Evolutionary conservation across 2,329 filamentous ascomycete genomes (phyloP).

Genomic region (Grosmannia penicillata): DNA sequence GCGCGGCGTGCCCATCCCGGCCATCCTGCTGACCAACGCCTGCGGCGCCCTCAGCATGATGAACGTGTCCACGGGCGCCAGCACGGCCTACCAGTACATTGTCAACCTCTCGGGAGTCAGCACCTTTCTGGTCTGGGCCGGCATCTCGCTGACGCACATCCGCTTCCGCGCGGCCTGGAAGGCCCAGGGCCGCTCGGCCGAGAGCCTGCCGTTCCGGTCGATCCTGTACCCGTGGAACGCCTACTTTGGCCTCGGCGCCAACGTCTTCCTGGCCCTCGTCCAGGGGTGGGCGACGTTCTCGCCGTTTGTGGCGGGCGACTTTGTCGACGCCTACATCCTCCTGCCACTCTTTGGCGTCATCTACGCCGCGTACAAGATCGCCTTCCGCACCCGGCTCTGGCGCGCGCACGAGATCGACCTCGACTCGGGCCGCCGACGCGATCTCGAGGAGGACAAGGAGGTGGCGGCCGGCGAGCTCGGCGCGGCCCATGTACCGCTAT

Average conservation of each 20-base stretch:
- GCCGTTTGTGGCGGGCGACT: slow-evolving; percentile 41
- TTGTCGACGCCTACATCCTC: slow-evolving; percentile 49
- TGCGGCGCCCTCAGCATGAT: slow-evolving; percentile 62
- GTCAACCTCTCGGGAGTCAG: slow-evolving; percentile 56
- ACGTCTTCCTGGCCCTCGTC: slow-evolving; percentile 43
- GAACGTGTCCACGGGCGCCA: slow-evolving; percentile 53
- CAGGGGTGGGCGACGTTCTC: slow-evolving; percentile 47
- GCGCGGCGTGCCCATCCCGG: slow-evolving; percentile 46
- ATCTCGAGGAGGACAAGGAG: slow-evolving; percentile 32
- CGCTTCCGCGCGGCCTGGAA: slow-evolving; percentile 53
- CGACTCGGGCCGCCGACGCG: slow-evolving; percentile 36
- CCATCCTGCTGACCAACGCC: slow-evolving; percentile 52
- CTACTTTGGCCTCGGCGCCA: slow-evolving; percentile 42
- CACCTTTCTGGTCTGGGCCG: slow-evolving; percentile 58
- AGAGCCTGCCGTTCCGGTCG: slow-evolving; percentile 40
- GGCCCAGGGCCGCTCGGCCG: slow-evolving; percentile 37
- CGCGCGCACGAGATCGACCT: slow-evolving; percentile 38
- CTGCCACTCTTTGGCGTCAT: slow-evolving; percentile 44
- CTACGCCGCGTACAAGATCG: slow-evolving; percentile 37
- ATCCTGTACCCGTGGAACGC: slow-evolving; percentile 41
- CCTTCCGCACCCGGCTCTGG: slow-evolving; percentile 37
- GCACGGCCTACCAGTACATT: slow-evolving; percentile 52
- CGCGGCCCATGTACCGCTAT: slow-evolving; percentile 18
- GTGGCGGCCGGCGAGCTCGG: slow-evolving; percentile 14
- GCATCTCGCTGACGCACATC: slow-evolving; percentile 56